Percentiles rank a stretch among this genome's conserved stretches.
These are phyloP conservation scores for Xylaria intraflava DNA, from an alignment of 495 filamentous ascomycete genomes.

Conservation along the genomic window DNA sequence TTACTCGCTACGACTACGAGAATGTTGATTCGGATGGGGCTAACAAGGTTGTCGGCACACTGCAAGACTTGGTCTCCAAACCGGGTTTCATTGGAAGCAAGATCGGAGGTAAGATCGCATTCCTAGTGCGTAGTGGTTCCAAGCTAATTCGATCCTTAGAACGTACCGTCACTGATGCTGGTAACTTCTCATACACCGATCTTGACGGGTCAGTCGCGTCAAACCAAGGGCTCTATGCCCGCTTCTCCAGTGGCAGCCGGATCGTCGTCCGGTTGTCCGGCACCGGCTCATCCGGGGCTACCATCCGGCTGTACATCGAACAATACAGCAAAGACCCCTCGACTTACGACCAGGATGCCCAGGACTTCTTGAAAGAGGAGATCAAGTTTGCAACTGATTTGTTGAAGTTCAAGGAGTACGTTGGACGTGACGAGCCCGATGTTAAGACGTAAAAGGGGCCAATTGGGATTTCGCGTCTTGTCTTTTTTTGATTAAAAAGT, in stretches of 20 bases:
- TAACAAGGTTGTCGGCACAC: constrained; percentile 72
- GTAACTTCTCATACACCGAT: constrained; percentile 96
- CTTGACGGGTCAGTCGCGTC: constrained; percentile 90
- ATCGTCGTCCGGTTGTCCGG: constrained; percentile 92
- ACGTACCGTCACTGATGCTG: constrained; percentile 79
- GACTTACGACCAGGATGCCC: constrained; percentile 69
- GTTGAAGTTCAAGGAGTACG: constrained; percentile 81
- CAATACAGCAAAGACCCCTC: constrained; percentile 70
- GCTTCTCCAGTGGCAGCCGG: constrained; percentile 90
- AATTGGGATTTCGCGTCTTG: too few relatives aligned
- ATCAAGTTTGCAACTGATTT: constrained; percentile 75
- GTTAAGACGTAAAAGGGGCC: constrained; percentile 67
- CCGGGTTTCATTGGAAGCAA: constrained; percentile 71
- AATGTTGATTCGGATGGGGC: constrained; percentile 85
- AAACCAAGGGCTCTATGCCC: constrained; percentile 92
- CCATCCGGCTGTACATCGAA: constrained; percentile 94
- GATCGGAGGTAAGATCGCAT: constrained; percentile 50
- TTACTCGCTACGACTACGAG: constrained; percentile 98
- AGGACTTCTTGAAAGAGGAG: constrained; percentile 90
- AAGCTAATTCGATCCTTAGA: constrained; percentile 26
- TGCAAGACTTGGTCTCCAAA: constrained; percentile 63
- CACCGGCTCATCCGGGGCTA: constrained; percentile 89
- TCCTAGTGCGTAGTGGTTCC: background rate
- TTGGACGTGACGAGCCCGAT: constrained; percentile 86
- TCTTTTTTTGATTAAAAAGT: background rate